Evolutionary conservation across 2,329 filamentous ascomycete species (phyloP).

Genomic region (Volutella citrinella): DNA sequence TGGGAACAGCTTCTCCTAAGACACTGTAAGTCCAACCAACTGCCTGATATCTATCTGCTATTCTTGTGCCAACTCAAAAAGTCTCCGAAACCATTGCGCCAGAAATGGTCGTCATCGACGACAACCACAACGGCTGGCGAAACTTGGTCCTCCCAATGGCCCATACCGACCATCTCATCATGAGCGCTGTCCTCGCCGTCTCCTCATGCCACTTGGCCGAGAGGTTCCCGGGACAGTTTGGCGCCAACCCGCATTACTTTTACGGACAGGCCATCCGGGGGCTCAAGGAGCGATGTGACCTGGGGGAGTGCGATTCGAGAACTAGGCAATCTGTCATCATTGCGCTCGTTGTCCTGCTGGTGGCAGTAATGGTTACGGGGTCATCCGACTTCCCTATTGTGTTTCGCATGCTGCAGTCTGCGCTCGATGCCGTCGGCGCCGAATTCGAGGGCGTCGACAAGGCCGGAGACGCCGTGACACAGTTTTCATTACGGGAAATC

Average conservation of each 20-base stretch:
- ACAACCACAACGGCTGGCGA: slow-evolving; percentile 17
- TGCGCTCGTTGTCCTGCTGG: slow-evolving; percentile 18
- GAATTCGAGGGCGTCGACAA: slow-evolving; percentile 8
- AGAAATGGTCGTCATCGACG: slow-evolving; percentile 21
- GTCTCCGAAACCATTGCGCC: slow-evolving; percentile 21
- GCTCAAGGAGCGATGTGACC: slow-evolving; percentile 8
- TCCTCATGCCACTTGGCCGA: slow-evolving; percentile 21
- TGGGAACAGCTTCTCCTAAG: slow-evolving; percentile 9
- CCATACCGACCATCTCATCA: slow-evolving; percentile 17
- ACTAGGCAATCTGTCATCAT: slow-evolving; percentile 16
- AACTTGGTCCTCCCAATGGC: slow-evolving; percentile 18
- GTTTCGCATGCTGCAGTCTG: slow-evolving; percentile 23
- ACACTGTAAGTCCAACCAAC: slow-evolving; percentile 16
- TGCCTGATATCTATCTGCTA: too few relatives aligned
- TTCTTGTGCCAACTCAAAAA: slow-evolving; percentile 1
- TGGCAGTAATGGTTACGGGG: slow-evolving; percentile 24
- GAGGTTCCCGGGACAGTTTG: not conserved
- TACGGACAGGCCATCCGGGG: slow-evolving; percentile 14
- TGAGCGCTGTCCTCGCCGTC: slow-evolving; percentile 23
- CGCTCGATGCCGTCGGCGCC: slow-evolving; percentile 17
- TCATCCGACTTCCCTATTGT: slow-evolving; percentile 23
- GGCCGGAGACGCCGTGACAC: slow-evolving; percentile 8
- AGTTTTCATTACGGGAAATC: slow-evolving; percentile 18
- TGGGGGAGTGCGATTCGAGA: slow-evolving; percentile 8
- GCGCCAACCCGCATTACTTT: slow-evolving; percentile 4